Percentiles rank a stretch among this genome's conserved stretches.
phyloP scores from a whole-genome alignment of 2,329 filamentous ascomycete species.

The Hortaea werneckii region DNA sequence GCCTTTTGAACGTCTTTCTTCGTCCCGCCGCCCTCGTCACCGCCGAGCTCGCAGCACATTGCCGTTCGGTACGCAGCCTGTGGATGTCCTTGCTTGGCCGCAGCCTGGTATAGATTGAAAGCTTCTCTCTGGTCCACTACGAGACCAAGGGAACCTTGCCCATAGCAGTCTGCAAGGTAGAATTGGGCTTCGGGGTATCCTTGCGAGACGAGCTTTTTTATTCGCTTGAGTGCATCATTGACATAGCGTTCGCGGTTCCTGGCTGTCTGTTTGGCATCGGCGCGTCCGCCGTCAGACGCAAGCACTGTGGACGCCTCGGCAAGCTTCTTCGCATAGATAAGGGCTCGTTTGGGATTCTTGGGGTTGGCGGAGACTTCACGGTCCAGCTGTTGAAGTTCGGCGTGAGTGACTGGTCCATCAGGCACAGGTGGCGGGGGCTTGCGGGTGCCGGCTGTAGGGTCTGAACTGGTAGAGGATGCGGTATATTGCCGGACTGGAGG shows the following conservation, averaged over 20 bases:
- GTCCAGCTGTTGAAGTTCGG: constrained; percentile 68
- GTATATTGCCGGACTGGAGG: constrained; percentile 46
- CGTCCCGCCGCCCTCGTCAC: constrained; percentile 88
- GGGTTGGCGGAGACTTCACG: constrained; percentile 60
- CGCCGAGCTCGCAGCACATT: constrained; percentile 92
- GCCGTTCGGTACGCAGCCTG: constrained; percentile 87
- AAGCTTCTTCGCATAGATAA: constrained; percentile 70
- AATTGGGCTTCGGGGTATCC: constrained; percentile 86
- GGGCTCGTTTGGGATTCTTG: constrained; percentile 58
- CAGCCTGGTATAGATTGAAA: constrained; percentile 85
- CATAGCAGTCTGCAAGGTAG: constrained; percentile 80
- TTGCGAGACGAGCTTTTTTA: constrained; percentile 72
- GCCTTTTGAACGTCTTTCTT: constrained; percentile 85
- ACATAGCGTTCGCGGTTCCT: constrained; percentile 73
- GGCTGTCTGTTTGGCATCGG: constrained; percentile 52
- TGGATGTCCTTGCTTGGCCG: constrained; percentile 78
- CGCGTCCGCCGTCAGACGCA: constrained; percentile 62
- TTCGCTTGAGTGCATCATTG: constrained; percentile 74
- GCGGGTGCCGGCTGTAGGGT: not conserved
- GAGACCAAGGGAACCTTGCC: constrained; percentile 67
- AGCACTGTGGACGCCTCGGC: constrained; percentile 76
- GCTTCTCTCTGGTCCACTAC: constrained; percentile 84
- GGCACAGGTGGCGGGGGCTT: not conserved
- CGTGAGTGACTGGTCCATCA: constrained; percentile 55
- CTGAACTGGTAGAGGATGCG: constrained; percentile 16